Conservation (phyloP, 805 yeast genomes). For the Dipodascus geniculatus region DNA sequence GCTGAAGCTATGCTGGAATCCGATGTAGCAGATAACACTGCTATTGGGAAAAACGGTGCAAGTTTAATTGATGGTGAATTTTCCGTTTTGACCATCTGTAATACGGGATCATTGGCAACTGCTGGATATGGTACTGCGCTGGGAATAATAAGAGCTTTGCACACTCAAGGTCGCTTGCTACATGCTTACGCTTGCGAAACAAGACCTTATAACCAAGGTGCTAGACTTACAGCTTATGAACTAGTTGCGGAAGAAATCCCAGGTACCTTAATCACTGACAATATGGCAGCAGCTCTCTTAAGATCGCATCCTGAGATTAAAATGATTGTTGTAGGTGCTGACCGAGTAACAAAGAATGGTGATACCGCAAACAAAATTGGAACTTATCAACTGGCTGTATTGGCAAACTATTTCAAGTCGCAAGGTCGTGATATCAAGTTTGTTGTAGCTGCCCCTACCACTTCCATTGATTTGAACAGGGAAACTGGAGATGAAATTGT, state of each 20-base stretch:
- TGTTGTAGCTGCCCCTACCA: constrained; percentile 89
- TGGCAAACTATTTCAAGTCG: constrained; percentile 40
- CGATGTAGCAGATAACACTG: constrained; percentile 66
- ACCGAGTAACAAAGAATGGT: constrained; percentile 84
- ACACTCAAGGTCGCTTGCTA: constrained; percentile 37
- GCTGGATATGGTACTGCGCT: constrained; percentile 97
- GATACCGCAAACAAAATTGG: constrained; percentile 97
- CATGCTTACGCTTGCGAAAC: constrained; percentile 87
- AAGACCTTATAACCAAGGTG: constrained; percentile 94
- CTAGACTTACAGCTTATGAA: constrained; percentile 86
- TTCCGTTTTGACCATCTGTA: constrained; percentile 83
- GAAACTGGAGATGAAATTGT: constrained; percentile 60
- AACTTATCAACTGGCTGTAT: constrained; percentile 73
- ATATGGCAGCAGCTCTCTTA: constrained; percentile 77
- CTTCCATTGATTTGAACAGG: constrained; percentile 70
- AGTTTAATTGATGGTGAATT: constrained; percentile 60
- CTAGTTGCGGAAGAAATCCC: constrained; percentile 78
- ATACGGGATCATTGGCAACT: constrained; percentile 94
- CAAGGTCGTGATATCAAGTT: constrained; percentile 51
- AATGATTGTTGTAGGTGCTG: constrained; percentile 90
- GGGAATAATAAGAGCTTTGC: constrained; percentile 75
- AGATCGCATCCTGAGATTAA: constrained; percentile 55
- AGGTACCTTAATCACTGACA: constrained; percentile 78
- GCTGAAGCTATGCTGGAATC: constrained; percentile 49
- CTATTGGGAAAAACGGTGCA: constrained; percentile 74